phyloP scores from a whole-genome alignment of 2,329 filamentous ascomycete genomes.

The Cryphonectria japonica region DNA sequence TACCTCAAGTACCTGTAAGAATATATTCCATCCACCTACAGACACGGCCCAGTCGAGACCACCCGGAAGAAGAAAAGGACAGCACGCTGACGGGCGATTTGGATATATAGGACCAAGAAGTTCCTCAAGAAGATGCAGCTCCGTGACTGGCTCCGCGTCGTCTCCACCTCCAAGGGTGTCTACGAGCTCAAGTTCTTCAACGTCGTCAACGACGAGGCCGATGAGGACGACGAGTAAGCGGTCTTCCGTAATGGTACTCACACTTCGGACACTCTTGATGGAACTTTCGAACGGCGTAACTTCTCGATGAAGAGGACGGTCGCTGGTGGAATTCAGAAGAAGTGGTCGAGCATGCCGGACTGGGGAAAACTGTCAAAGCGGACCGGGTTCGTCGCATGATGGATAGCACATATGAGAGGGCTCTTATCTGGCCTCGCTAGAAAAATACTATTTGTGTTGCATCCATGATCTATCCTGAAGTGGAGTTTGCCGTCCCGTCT shows the following conservation, averaged over 20 bases:
- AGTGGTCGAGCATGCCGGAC: conserved; percentile 13
- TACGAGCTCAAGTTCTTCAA: conserved; percentile 99
- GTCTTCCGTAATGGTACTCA: background rate
- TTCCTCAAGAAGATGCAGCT: conserved; percentile 99
- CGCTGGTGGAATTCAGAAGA: conserved; percentile 22
- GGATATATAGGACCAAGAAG: conserved; percentile 85
- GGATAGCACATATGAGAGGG: background rate
- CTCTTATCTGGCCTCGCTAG: conserved; percentile 16
- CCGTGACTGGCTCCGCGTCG: conserved; percentile 99
- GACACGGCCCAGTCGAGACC: background rate
- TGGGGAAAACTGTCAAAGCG: conserved; percentile 1
- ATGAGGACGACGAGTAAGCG: conserved; percentile 96
- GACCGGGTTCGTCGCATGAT: conserved; percentile 2
- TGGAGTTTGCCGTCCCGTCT: conserved; percentile 6
- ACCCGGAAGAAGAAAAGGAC: background rate
- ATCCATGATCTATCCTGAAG: background rate
- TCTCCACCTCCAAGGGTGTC: conserved; percentile 95
- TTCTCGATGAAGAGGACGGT: conserved; percentile 17
- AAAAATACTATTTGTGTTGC: conserved; percentile 24
- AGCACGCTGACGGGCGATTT: conserved; percentile 32
- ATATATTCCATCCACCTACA: background rate
- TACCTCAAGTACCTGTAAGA: conserved; percentile 99
- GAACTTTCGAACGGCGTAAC: conserved; percentile 10
- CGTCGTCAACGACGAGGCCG: conserved; percentile 96
- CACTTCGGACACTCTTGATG: background rate